Evolutionary conservation across 1,284 basidiomycete genomes (phyloP).

Genomic region (Meira nashicola): DNA sequence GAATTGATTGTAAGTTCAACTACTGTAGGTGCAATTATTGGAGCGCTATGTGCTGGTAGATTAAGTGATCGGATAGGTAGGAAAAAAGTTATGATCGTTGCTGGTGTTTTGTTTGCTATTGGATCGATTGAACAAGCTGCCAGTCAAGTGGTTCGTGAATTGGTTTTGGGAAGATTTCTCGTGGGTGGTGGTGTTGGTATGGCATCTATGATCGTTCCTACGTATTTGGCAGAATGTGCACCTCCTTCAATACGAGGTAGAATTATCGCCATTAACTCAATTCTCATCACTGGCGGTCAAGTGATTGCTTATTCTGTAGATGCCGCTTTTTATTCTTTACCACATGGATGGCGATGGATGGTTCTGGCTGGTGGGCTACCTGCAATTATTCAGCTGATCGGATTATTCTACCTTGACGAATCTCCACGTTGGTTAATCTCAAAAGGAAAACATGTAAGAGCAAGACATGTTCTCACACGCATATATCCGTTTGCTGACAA

Average conservation of each 20-base stretch:
- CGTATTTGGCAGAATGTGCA: conserved; percentile 38
- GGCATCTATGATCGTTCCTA: conserved; percentile 37
- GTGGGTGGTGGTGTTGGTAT: conserved; percentile 42
- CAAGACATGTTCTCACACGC: conserved; percentile 28
- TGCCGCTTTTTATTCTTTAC: conserved; percentile 35
- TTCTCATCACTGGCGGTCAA: conserved; percentile 46
- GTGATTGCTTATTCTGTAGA: conserved; percentile 38
- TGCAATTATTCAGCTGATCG: conserved; percentile 35
- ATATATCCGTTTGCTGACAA: conserved; percentile 36
- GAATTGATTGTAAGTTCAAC: conserved; percentile 42
- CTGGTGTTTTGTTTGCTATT: conserved; percentile 36
- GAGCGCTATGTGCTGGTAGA: conserved; percentile 29
- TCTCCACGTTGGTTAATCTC: conserved; percentile 39
- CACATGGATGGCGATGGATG: conserved; percentile 48
- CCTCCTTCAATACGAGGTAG: conserved; percentile 34
- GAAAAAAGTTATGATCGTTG: conserved; percentile 29
- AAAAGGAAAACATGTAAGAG: conserved; percentile 25
- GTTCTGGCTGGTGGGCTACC: conserved; percentile 33
- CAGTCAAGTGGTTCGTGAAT: conserved; percentile 34
- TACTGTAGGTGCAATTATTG: conserved; percentile 41
- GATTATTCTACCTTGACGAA: conserved; percentile 42
- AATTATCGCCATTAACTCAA: conserved; percentile 36
- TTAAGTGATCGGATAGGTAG: conserved; percentile 35
- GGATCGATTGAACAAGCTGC: conserved; percentile 42
- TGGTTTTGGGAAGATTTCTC: conserved; percentile 36